phyloP scores from a whole-genome alignment of 768 basidiomycete species.

The Megacollybia marginata region DNA sequence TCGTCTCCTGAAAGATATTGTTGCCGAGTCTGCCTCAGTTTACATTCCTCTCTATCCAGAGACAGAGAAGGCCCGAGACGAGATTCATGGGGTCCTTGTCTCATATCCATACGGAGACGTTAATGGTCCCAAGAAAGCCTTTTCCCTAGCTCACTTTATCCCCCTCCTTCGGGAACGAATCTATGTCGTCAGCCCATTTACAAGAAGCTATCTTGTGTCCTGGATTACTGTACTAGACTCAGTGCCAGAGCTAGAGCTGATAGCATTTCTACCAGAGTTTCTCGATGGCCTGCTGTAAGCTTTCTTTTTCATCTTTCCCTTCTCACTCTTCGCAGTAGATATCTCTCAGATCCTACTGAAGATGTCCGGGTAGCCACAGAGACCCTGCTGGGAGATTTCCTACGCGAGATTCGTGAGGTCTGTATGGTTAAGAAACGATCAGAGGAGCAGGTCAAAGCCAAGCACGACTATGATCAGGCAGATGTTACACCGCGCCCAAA shows the following conservation, averaged over 20 bases:
- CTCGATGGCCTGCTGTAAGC: slow-evolving; percentile 87
- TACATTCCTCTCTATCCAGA: slow-evolving; percentile 88
- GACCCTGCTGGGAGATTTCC: slow-evolving; percentile 79
- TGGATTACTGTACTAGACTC: slow-evolving; percentile 97
- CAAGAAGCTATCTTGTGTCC: slow-evolving; percentile 90
- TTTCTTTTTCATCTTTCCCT: slow-evolving; percentile 5
- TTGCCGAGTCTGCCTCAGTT: slow-evolving; percentile 91
- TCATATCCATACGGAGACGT: slow-evolving; percentile 42
- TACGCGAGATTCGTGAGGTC: slow-evolving; percentile 86
- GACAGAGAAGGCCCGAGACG: slow-evolving; percentile 60
- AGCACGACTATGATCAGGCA: slow-evolving; percentile 26
- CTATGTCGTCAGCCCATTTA: slow-evolving; percentile 92
- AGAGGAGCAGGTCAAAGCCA: slow-evolving; percentile 45
- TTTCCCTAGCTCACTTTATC: slow-evolving; percentile 92
- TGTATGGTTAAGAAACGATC: slow-evolving; percentile 63
- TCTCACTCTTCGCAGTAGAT: slow-evolving; percentile 51
- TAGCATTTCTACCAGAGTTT: slow-evolving; percentile 92
- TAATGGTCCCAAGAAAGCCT: slow-evolving; percentile 58
- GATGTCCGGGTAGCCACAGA: slow-evolving; percentile 92
- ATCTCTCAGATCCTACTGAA: slow-evolving; percentile 90
- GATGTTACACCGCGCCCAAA: slow-evolving; percentile 38
- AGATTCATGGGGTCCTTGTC: slow-evolving; percentile 54
- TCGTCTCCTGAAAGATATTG: slow-evolving; percentile 95
- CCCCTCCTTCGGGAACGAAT: slow-evolving; percentile 90
- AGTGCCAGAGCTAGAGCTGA: slow-evolving; percentile 92